A percentile compares a stretch with the other conserved stretches of the same genome.
phyloP scores from a whole-genome alignment of 2,329 filamentous ascomycete species.

The Periconia sp. region DNA sequence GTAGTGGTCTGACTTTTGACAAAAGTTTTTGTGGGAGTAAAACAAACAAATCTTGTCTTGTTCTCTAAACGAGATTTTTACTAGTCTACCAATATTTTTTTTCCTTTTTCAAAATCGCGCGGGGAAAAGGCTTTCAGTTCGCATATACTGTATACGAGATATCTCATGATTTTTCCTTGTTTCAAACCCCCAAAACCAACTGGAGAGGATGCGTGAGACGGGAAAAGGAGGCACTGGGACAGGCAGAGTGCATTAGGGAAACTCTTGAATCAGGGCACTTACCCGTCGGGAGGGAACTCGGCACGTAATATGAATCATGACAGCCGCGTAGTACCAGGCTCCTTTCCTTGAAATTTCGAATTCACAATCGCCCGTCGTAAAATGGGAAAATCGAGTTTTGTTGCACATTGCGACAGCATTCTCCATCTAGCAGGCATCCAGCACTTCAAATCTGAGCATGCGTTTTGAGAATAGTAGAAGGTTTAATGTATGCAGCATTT shows the following conservation, averaged over 20 bases:
- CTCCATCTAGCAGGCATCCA: no score
- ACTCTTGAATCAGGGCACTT: neutral
- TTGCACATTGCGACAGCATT: neutral
- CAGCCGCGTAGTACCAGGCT: slow-evolving; percentile 12
- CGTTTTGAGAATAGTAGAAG: neutral
- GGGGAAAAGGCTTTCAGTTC: no score
- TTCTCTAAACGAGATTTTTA: neutral
- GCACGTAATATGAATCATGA: slow-evolving; percentile 14
- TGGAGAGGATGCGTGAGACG: slow-evolving; percentile 4
- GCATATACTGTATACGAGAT: no score
- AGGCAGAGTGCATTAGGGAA: neutral
- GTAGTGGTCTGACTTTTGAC: neutral
- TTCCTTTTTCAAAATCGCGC: no score
- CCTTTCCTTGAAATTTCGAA: neutral
- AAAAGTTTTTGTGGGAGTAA: neutral
- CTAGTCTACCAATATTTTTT: no score
- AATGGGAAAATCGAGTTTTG: slow-evolving; percentile 7
- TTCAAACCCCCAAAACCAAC: neutral
- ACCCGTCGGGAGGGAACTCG: slow-evolving; percentile 7
- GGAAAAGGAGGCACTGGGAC: neutral
- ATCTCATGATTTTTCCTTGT: no score
- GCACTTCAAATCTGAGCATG: neutral
- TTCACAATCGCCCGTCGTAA: neutral
- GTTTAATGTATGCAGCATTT: neutral
- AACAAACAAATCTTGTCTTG: neutral